These are phyloP conservation scores for Didymella lethalis DNA, from an alignment of 2,329 filamentous ascomycete species.

Conservation along the genomic window DNA sequence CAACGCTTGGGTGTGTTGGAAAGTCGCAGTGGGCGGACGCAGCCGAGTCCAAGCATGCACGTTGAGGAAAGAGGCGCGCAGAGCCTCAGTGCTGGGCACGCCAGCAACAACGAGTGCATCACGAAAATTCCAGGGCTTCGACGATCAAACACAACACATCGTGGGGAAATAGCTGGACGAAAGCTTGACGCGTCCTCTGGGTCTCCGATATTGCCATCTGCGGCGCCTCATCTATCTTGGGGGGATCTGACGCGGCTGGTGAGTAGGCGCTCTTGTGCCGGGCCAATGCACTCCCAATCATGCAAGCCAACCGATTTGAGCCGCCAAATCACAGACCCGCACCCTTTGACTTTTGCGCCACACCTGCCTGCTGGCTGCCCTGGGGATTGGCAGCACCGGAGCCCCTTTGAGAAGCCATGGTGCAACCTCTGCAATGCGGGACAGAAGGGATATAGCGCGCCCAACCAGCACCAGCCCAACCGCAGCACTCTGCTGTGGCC, in stretches of 20 bases:
- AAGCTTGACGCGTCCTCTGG: slow-evolving; percentile 16
- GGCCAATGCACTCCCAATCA: slow-evolving; percentile 13
- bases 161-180: slow-evolving; percentile 14
- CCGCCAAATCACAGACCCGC: slow-evolving; percentile 10
- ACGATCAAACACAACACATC: slow-evolving; percentile 21
- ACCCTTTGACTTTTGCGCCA: slow-evolving; percentile 13
- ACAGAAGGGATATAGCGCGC: not conserved
- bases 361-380: not conserved
- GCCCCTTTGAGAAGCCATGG: slow-evolving; percentile 7
- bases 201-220: slow-evolving; percentile 18
- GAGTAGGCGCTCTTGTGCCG: slow-evolving; percentile 8
- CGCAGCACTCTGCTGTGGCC: slow-evolving; percentile 5
- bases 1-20: slow-evolving; percentile 1
- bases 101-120: slow-evolving; percentile 5
- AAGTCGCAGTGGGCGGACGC: slow-evolving; percentile 6
- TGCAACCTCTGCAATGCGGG: slow-evolving; percentile 9
- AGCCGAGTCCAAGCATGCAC: slow-evolving; percentile 15
- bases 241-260: slow-evolving; percentile 15
- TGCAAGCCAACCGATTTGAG: slow-evolving; percentile 9
- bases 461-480: slow-evolving; percentile 8
- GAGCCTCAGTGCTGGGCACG: slow-evolving; percentile 18
- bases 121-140: not conserved
- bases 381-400: slow-evolving; percentile 3
- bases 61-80: slow-evolving; percentile 4
- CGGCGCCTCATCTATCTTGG: slow-evolving; percentile 18